phyloP scores from a whole-genome alignment of 2,329 filamentous ascomycete species.

The Apiospora marii region DNA sequence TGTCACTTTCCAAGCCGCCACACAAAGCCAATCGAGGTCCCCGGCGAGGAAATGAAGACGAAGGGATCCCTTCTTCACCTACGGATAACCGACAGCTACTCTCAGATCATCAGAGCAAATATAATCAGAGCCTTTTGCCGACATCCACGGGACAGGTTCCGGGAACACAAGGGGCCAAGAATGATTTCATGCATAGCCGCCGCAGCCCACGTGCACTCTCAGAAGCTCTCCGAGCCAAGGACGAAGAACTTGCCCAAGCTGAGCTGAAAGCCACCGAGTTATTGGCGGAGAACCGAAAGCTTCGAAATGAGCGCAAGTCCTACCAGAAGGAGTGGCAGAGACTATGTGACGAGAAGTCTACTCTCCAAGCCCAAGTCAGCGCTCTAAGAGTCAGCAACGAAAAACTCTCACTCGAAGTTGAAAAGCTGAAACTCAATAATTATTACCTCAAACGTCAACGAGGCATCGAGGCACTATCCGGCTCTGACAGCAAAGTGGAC shows the following conservation, averaged over 20 bases:
- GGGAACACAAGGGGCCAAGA: background rate
- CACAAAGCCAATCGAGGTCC: too few relatives aligned
- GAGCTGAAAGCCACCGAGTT: background rate
- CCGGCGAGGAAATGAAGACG: too few relatives aligned
- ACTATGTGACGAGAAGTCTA: background rate
- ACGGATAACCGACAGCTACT: too few relatives aligned
- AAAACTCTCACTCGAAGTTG: constrained; percentile 24
- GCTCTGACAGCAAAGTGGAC: constrained; percentile 1
- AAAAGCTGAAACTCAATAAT: constrained; percentile 25
- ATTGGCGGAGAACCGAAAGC: background rate
- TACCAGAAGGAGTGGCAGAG: background rate
- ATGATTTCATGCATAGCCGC: constrained; percentile 36
- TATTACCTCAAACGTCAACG: background rate
- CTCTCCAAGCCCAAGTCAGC: background rate
- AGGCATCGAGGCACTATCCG: background rate
- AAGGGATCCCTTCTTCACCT: too few relatives aligned
- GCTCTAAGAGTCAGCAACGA: background rate
- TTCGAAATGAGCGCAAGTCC: background rate
- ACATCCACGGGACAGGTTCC: too few relatives aligned
- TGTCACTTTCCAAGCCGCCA: too few relatives aligned
- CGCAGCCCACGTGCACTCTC: constrained; percentile 38
- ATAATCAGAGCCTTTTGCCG: too few relatives aligned
- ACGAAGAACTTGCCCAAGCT: constrained; percentile 32
- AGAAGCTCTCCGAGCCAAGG: constrained; percentile 35
- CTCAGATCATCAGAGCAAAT: too few relatives aligned